Conservation (phyloP, 306 rosid genomes). For the Prunus kanzakura region DNA sequence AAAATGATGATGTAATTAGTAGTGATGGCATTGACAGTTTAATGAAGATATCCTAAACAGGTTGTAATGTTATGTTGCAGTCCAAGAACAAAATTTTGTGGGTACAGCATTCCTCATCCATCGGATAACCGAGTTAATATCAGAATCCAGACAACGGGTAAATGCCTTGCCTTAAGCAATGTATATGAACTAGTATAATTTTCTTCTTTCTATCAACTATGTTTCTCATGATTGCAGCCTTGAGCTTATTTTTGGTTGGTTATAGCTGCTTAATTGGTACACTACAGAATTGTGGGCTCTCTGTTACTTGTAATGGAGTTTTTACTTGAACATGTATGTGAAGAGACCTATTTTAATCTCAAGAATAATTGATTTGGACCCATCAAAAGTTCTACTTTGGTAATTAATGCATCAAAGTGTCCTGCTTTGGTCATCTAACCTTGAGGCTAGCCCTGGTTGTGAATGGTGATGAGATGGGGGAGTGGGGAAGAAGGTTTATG, state of each 20-base stretch:
- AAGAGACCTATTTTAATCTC: background rate
- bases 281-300: background rate
- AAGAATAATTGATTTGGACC: background rate
- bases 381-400: background rate
- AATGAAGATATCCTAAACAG: constrained; percentile 8
- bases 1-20: background rate
- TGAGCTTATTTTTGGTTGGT: background rate
- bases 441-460: background rate
- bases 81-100: constrained; percentile 65
- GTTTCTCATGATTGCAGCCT: background rate
- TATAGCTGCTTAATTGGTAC: background rate
- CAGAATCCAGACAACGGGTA: constrained; percentile 81
- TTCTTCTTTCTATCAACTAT: background rate
- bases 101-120: constrained; percentile 93
- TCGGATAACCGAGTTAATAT: constrained; percentile 78
- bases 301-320: background rate
- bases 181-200: background rate
- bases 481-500: background rate
- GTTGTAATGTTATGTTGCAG: constrained; percentile 40
- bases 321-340: background rate
- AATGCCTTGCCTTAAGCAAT: background rate
- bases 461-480: background rate
- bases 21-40: background rate
- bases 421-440: background rate
- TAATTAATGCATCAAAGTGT: background rate